phyloP scores from a whole-genome alignment of 192 early-diverging fungal species.

The Phlyctochytrium planicorne region DNA sequence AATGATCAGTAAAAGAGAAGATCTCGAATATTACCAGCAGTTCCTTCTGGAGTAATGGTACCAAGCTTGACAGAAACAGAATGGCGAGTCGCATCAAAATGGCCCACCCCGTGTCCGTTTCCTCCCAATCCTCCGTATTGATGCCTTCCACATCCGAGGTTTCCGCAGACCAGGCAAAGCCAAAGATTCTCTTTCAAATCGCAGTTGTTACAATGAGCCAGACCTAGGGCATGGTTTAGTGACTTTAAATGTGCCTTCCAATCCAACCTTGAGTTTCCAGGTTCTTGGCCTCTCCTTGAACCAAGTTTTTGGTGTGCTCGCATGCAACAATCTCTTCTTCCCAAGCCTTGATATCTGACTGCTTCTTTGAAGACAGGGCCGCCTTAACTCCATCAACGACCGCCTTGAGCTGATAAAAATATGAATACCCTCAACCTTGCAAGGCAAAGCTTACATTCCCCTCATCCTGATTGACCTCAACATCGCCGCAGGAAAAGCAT shows the following conservation, averaged over 20 bases:
- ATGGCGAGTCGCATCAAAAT: conserved; percentile 81
- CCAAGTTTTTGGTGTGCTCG: conserved; percentile 71
- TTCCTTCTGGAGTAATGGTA: conserved; percentile 96
- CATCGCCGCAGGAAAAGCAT: conserved; percentile 77
- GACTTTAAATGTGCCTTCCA: background rate
- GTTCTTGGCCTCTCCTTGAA: conserved; percentile 56
- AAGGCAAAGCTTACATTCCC: conserved; percentile 43
- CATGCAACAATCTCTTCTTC: conserved; percentile 80
- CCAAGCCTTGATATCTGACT: conserved; percentile 93
- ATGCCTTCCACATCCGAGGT: conserved; percentile 88
- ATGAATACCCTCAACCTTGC: background rate
- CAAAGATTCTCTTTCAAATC: conserved; percentile 92
- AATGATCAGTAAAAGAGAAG: conserved; percentile 3
- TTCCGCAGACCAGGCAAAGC: conserved; percentile 93
- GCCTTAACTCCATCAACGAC: conserved; percentile 70
- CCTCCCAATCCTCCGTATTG: conserved; percentile 92
- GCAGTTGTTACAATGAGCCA: conserved; percentile 78
- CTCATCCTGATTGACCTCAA: conserved; percentile 55
- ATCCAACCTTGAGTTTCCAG: conserved; percentile 42
- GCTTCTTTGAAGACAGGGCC: conserved; percentile 77
- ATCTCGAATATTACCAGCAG: conserved; percentile 60
- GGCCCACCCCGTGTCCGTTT: conserved; percentile 87
- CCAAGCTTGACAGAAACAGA: conserved; percentile 87
- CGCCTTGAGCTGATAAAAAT: conserved; percentile 50
- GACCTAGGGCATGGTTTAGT: conserved; percentile 20